Evolutionary conservation across 345 rosid species (phyloP), one percentile per base, ranked within the genome.

Genomic region (Brassica incana): DNA sequence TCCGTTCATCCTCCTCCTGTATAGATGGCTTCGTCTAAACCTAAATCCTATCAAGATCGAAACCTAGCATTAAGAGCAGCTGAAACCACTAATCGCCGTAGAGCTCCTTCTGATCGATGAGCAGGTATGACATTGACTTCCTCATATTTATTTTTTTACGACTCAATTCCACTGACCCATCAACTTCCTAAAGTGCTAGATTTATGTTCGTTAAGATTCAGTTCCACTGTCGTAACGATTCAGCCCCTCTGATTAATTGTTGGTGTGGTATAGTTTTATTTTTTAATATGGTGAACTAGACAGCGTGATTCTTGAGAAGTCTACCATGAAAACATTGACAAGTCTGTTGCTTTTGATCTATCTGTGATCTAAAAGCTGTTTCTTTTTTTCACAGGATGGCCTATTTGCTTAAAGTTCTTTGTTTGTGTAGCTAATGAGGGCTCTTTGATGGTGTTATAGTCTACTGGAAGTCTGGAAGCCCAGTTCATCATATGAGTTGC

Each of bases 401-500:
- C 30, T 20, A 45, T 54, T 65, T 1, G 72, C 6, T 30, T 25
- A 5, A 25, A 45, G 54, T 45, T 56, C 38, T 56, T 54, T 0
- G 9, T 66, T 81, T 52, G 54, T 48, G 48, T 40, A 40, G 14
- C 45, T 73, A 36, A 62, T 54, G 52, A 36, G 58, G 25, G 20
- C 29, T 56, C 45, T 0, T 61, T 77, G 29, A 27, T 75, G 76
- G 43, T 71, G 52, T 74, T 78, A 45, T 71, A 90, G 97, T 91
- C 85, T 40, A 91, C 18, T 18, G 18, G 18, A 18, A 18, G 18
- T 18, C 92, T 20, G 69, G 83, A 20, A 79, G 85, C 83, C 86
- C 95, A 3, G 91, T 86, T 52, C 95, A 95, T 77, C 97, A 92
- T 67, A 90, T 92, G 94, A 83, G 80, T 20, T 91, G 95, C 84